These are phyloP conservation scores for Cupressus sempervirens DNA, from an alignment of 75 land plant species.

Conservation along the genomic window DNA sequence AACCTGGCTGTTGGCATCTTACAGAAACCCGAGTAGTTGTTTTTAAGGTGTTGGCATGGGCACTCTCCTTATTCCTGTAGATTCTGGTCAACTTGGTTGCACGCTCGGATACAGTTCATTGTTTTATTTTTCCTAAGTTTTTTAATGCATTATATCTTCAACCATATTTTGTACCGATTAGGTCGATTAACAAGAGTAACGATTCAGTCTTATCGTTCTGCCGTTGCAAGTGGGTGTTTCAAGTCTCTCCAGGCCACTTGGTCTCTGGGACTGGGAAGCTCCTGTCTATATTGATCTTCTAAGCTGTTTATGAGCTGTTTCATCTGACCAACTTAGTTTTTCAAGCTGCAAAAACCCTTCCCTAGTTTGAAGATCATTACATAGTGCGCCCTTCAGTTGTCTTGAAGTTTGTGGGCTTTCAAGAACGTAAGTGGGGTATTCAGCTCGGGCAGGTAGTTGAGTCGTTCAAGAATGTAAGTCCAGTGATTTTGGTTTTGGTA, in stretches of 20 bases:
- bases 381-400: background rate
- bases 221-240: background rate
- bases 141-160: background rate
- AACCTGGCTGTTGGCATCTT: background rate
- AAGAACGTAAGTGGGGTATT: background rate
- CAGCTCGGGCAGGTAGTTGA: background rate
- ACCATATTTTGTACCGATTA: background rate
- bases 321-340: background rate
- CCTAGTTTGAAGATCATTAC: background rate
- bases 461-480: background rate
- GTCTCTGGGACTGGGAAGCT: background rate
- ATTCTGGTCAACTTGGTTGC: slow-evolving; percentile 13
- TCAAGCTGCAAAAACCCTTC: background rate
- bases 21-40: background rate
- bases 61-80: background rate
- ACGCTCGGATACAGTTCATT: background rate
- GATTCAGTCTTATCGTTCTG: background rate
- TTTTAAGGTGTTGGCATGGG: background rate
- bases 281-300: background rate
- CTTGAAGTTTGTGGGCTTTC: background rate
- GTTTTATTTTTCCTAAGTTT: background rate
- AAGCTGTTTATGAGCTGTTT: background rate
- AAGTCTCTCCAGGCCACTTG: background rate
- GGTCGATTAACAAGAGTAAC: background rate
- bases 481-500: background rate